Evolutionary conservation across 2,329 filamentous ascomycete species (phyloP).

Genomic region (Aspergillus neoniger): DNA sequence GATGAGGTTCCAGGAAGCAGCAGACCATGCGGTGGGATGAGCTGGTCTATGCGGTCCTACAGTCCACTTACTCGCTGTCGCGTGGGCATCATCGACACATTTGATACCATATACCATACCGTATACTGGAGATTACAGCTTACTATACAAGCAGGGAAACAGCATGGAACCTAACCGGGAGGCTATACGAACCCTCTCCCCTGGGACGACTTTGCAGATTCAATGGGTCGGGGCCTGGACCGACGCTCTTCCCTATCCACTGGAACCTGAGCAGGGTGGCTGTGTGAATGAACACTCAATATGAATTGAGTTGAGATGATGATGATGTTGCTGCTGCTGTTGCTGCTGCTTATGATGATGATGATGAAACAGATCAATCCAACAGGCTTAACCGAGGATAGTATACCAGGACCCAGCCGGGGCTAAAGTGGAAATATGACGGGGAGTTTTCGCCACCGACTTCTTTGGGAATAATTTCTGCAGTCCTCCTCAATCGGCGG

Average conservation of each 20-base stretch:
- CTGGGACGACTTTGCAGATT: neutral
- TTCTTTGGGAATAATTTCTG: neutral
- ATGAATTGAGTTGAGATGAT: neutral
- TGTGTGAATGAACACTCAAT: neutral
- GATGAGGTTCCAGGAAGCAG: neutral
- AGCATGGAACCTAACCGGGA: neutral
- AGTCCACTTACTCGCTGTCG: neutral
- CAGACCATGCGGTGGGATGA: too few species aligned
- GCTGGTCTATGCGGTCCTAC: neutral
- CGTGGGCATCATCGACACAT: neutral
- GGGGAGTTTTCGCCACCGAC: conserved; percentile 2
- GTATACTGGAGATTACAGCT: neutral
- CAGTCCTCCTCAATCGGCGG: neutral
- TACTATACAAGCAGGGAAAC: neutral
- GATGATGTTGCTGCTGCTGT: neutral
- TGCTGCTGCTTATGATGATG: too few species aligned
- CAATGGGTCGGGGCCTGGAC: neutral
- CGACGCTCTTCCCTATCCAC: neutral
- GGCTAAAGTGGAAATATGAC: neutral
- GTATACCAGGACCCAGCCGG: neutral
- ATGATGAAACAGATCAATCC: too few species aligned
- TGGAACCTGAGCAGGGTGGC: neutral
- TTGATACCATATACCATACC: neutral
- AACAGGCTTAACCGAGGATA: too few species aligned
- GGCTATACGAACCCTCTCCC: neutral